phyloP scores from a whole-genome alignment of 345 rosid species.

The Cardamine resedifolia region DNA sequence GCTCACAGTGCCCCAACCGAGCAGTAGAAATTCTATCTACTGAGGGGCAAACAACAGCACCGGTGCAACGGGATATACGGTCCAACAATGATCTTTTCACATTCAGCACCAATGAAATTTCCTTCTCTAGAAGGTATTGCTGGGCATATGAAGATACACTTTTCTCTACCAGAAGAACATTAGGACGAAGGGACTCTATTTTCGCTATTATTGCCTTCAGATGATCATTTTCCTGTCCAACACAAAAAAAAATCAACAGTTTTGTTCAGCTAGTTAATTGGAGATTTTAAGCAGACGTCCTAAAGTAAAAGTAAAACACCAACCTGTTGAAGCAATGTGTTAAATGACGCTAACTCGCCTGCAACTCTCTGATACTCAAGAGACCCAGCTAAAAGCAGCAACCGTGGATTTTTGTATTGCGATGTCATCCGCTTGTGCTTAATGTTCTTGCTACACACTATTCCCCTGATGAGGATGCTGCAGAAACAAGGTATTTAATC shows the following conservation, averaged over 20 bases:
- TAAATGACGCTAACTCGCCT: slow-evolving; percentile 88
- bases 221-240: slow-evolving; percentile 80
- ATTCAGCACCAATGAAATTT: slow-evolving; percentile 86
- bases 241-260: slow-evolving; percentile 22
- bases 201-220: slow-evolving; percentile 75
- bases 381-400: slow-evolving; percentile 90
- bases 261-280: slow-evolving; percentile 1
- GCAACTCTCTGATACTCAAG: slow-evolving; percentile 81
- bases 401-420: slow-evolving; percentile 87
- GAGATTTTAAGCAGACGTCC: neutral
- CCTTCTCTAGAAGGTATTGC: slow-evolving; percentile 78
- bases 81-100: slow-evolving; percentile 83
- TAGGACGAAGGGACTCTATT: slow-evolving; percentile 89
- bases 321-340: slow-evolving; percentile 88
- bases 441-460: slow-evolving; percentile 95
- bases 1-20: slow-evolving; percentile 82
- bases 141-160: slow-evolving; percentile 89
- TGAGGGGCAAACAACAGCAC: slow-evolving; percentile 76
- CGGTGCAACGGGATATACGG: slow-evolving; percentile 88
- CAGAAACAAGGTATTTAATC: slow-evolving; percentile 32
- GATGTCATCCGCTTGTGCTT: slow-evolving; percentile 99
- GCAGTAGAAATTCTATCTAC: slow-evolving; percentile 58
- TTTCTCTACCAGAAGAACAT: slow-evolving; percentile 91
- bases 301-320: slow-evolving; percentile 24
- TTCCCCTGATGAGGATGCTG: slow-evolving; percentile 80